Percentiles rank a stretch among this genome's conserved stretches.
Evolutionary conservation across 75 land plant genomes (phyloP).

Genomic region (Cryptomeria japonica): DNA sequence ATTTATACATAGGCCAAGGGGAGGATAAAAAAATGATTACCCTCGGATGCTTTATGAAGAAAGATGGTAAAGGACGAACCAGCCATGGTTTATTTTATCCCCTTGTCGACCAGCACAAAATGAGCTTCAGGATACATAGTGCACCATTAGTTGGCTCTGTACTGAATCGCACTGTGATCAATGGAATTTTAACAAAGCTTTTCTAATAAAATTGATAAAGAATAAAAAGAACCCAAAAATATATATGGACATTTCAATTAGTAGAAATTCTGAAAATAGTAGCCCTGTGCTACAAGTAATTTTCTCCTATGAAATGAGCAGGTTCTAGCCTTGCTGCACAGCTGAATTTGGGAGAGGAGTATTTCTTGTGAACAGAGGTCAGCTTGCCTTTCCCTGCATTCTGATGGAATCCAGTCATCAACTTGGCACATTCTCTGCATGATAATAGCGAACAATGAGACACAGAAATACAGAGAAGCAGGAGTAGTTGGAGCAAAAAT

Average conservation of each 20-base stretch:
- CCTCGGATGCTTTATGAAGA: not conserved
- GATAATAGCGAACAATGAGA: not conserved
- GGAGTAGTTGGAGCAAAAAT: not conserved
- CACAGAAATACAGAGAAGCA: not conserved
- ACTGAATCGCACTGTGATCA: too few relatives aligned
- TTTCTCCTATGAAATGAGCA: not conserved
- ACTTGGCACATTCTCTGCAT: constrained; percentile 31
- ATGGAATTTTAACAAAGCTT: too few relatives aligned
- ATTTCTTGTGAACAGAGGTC: constrained; percentile 19
- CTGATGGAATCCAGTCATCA: constrained; percentile 22
- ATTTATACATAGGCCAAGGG: not conserved
- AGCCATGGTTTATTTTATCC: not conserved
- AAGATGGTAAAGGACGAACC: not conserved
- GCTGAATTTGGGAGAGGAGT: constrained; percentile 12
- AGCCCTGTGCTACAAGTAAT: not conserved
- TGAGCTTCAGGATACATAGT: too few relatives aligned
- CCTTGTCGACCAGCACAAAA: not conserved
- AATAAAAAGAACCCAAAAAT: not conserved
- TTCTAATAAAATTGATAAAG: not conserved
- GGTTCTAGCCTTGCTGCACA: constrained; percentile 7
- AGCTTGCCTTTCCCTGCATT: constrained; percentile 15
- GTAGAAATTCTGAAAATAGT: too few relatives aligned
- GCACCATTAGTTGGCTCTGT: too few relatives aligned
- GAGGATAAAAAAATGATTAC: not conserved
- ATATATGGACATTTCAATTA: not conserved